Percentiles rank a stretch among this genome's conserved stretches.
Evolutionary conservation across 176 grass and related monocot genomes (phyloP).

Genomic region (Hordeum marinum): DNA sequence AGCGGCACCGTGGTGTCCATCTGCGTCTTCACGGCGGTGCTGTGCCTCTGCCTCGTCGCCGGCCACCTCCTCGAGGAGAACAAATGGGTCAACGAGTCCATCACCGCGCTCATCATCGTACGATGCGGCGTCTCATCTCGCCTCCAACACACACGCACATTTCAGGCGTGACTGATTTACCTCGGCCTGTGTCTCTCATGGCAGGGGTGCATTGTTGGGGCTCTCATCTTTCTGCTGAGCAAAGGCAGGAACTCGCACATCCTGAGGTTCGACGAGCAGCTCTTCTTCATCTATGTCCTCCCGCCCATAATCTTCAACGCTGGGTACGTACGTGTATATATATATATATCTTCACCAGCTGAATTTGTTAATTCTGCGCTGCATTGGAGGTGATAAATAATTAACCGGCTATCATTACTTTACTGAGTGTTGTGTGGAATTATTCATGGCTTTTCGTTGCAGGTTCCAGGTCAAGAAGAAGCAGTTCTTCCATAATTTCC

Average conservation of each 20-base stretch:
- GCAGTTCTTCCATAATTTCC: constrained; percentile 91
- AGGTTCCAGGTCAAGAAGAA: constrained; percentile 98
- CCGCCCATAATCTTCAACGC: constrained; percentile 96
- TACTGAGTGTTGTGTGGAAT: not conserved
- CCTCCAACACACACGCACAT: too few relatives aligned
- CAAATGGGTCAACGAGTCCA: constrained; percentile 78
- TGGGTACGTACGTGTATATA: constrained; percentile 45
- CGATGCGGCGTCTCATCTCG: not conserved
- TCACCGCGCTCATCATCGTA: constrained; percentile 72
- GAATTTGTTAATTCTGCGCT: not conserved
- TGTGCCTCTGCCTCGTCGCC: constrained; percentile 68
- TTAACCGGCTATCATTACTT: not conserved
- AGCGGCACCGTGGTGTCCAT: constrained; percentile 59
- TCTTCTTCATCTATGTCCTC: constrained; percentile 93
- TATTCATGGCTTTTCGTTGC: not conserved
- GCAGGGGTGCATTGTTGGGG: constrained; percentile 65
- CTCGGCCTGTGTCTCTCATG: not conserved
- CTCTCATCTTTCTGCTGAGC: constrained; percentile 56
- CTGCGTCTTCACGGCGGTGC: constrained; percentile 67
- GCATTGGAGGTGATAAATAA: not conserved
- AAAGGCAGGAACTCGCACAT: constrained; percentile 69
- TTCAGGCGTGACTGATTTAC: not conserved
- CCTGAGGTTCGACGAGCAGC: constrained; percentile 78
- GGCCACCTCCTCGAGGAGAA: constrained; percentile 75
- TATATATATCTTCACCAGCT: not conserved